Base-by-base conservation (phyloP, 225 moss, liverwort and hornwort species). In the Bryoerythrophyllum caledonicum region DNA sequence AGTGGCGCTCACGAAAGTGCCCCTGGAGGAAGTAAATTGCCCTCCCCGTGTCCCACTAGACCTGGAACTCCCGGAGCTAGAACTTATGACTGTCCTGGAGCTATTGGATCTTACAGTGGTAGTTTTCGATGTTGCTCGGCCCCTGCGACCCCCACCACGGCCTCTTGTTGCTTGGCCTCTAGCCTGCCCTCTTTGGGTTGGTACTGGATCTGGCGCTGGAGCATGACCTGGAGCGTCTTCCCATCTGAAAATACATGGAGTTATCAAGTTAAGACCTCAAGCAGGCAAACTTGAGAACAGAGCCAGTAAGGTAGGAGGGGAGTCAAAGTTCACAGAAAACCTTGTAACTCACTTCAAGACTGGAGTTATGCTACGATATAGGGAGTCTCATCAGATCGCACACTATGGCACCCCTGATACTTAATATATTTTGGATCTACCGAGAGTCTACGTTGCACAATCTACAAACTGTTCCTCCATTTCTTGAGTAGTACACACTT, bases 1-100 rank as follows among this genome's bases (percentile, higher is more conserved):
- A 65, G 89, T 87, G 40, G 89, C 78, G 41, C 86, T 83, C 19
- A 84, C 88, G 54, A 84, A 68, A 14, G 77, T 81, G 40, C 83
- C 74, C 62, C 86, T 82, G 30, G 85, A 53, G 43, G 85, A 78
- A 63, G 48, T 82, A 17, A 84, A 82, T 73, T 86, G 87, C 41
- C 88, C 89, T 82, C 89, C 82, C 35, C 89, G 80, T 67, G 65
- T 76, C 53, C 86, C 84, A 65, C 85, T 85, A 30, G 86, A 83
- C 75, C 86, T 79, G 57, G 83, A 84, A 55, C 87, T 85, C 55
- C 84, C 82, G 1, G 82, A 76, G 75, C 75, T 78, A 52, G 92
- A 82, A 67, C 81, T 83, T 64, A 84, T 72, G 8, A 85, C 86
- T 30, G 79, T 78, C 67, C 80, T 83, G 2, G 73, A 67, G 49